These are phyloP conservation scores for Aspergillus clavatus DNA, from an alignment of 2,329 filamentous ascomycete species.

Conservation along the genomic window DNA sequence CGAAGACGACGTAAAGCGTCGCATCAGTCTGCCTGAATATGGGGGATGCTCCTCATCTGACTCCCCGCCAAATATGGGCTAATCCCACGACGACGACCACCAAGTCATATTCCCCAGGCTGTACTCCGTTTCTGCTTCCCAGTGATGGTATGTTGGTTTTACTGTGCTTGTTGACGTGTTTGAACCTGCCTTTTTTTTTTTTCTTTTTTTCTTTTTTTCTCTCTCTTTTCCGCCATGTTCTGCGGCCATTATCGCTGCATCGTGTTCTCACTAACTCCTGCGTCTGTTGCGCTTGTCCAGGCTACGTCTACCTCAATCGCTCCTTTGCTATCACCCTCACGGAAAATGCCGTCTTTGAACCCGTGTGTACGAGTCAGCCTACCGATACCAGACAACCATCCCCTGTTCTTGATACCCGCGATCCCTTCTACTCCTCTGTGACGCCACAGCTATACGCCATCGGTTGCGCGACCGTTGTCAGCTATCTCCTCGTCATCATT, in stretches of 20 bases:
- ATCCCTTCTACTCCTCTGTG: constrained; percentile 90
- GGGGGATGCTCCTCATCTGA: constrained; percentile 30
- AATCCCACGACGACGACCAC: constrained; percentile 35
- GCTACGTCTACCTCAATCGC: constrained; percentile 40
- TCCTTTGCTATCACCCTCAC: constrained; percentile 42
- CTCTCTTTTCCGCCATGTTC: no score
- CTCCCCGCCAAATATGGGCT: constrained; percentile 40
- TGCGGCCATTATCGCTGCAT: no score
- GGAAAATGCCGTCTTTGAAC: constrained; percentile 47
- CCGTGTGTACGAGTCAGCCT: constrained; percentile 43
- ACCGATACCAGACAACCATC: constrained; percentile 35
- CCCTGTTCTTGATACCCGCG: constrained; percentile 62
- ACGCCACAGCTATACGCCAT: constrained; percentile 92
- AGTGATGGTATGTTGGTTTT: constrained; percentile 46
- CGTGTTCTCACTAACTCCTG: background rate
- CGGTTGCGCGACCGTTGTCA: constrained; percentile 81
- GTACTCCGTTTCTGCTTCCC: constrained; percentile 59
- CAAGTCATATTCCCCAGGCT: constrained; percentile 44
- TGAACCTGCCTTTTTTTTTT: no score
- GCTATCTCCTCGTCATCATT: constrained; percentile 90
- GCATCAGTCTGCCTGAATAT: constrained; percentile 22
- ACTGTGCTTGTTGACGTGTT: no score
- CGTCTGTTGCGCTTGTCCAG: constrained; percentile 17
- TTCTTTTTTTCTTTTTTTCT: no score
- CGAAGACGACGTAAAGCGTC: constrained; percentile 12